Percentiles rank a stretch among this genome's conserved stretches.
These are phyloP conservation scores for Phaeosphaeriaceae sp. DNA, from an alignment of 2,329 filamentous ascomycete species.

Conservation along the genomic window DNA sequence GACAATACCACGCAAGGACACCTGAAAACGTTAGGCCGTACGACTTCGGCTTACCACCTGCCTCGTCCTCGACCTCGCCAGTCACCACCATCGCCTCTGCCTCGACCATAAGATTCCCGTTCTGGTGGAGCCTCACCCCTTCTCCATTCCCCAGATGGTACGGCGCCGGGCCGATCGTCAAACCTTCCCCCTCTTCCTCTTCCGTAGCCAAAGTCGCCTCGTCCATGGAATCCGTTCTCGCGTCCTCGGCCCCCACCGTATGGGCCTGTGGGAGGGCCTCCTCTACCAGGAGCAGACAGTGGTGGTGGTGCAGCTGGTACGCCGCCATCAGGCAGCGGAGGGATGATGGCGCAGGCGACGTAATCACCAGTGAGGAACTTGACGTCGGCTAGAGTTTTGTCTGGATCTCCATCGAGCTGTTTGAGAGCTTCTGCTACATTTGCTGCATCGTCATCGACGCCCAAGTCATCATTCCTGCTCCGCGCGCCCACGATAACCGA, in stretches of 20 bases:
- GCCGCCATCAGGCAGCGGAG: conserved; percentile 75
- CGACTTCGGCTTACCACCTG: conserved; percentile 31
- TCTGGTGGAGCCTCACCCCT: conserved; percentile 70
- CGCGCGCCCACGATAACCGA: conserved; percentile 73
- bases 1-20: not conserved
- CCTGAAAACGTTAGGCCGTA: not conserved
- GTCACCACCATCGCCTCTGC: conserved; percentile 38
- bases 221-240: conserved; percentile 42
- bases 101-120: conserved; percentile 43
- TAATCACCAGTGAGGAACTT: conserved; percentile 91
- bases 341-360: conserved; percentile 80
- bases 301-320: conserved; percentile 68
- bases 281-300: conserved; percentile 42
- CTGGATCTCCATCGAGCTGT: conserved; percentile 64
- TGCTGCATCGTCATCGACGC: conserved; percentile 15
- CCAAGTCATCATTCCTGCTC: conserved; percentile 30
- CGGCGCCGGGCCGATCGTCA: conserved; percentile 46
- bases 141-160: conserved; percentile 69
- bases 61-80: conserved; percentile 45
- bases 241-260: conserved; percentile 37
- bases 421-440: conserved; percentile 44
- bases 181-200: conserved; percentile 46
- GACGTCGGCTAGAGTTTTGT: conserved; percentile 77
- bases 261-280: conserved; percentile 35
- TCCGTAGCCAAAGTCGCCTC: conserved; percentile 45